Evolutionary conservation across 2,329 filamentous ascomycete genomes (phyloP).

Genomic region (Microsporum canis): DNA sequence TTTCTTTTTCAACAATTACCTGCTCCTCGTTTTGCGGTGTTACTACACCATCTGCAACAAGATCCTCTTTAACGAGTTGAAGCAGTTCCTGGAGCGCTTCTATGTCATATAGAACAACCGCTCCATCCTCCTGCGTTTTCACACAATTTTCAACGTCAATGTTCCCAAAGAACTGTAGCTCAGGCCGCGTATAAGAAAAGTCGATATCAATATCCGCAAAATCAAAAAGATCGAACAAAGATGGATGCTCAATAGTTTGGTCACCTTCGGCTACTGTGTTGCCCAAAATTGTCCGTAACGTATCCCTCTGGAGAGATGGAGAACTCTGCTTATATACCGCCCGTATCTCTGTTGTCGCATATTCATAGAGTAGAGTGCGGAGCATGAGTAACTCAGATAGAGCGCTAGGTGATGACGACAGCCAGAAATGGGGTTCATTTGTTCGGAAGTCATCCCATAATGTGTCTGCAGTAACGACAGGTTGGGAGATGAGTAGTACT

Average conservation of each 20-base stretch:
- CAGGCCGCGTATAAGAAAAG: constrained; percentile 38
- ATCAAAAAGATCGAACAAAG: constrained; percentile 86
- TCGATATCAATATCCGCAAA: constrained; percentile 60
- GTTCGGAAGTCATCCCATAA: constrained; percentile 62
- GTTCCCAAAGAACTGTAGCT: constrained; percentile 50
- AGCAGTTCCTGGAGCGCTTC: constrained; percentile 64
- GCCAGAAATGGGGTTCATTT: constrained; percentile 53
- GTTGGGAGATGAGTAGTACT: constrained; percentile 59
- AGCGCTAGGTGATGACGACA: constrained; percentile 54
- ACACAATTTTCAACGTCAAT: constrained; percentile 57
- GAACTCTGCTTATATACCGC: constrained; percentile 59
- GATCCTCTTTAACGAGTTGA: constrained; percentile 37
- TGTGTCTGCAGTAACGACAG: constrained; percentile 56
- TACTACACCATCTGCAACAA: constrained; percentile 35
- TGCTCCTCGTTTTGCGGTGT: constrained; percentile 33
- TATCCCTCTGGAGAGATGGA: constrained; percentile 57
- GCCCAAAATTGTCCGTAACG: constrained; percentile 61
- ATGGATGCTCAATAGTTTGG: constrained; percentile 55
- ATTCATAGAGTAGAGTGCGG: constrained; percentile 69
- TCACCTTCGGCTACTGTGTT: constrained; percentile 54
- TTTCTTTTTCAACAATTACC: constrained; percentile 29
- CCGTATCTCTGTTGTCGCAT: constrained; percentile 74
- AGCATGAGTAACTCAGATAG: constrained; percentile 68
- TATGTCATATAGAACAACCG: constrained; percentile 51
- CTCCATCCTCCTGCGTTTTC: constrained; percentile 46